Conservation (phyloP, 2,329 filamentous ascomycete species). For the Fusarium lyarnte region DNA sequence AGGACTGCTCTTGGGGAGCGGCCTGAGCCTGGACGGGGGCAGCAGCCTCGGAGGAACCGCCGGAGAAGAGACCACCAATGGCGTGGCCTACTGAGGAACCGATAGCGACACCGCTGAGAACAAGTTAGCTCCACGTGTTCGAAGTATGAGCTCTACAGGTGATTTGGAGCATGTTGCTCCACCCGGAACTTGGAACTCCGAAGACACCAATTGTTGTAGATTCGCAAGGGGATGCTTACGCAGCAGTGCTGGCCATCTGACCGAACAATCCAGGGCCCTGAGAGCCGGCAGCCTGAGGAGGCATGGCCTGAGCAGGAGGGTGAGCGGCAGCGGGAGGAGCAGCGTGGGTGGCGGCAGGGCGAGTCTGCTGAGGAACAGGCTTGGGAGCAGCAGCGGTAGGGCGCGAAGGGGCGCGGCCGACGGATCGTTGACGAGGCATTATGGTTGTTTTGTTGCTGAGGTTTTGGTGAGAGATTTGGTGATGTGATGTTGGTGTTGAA, state of each 20-base stretch:
- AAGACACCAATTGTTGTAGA: not conserved
- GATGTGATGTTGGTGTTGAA: not conserved
- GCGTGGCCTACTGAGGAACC: constrained; percentile 96
- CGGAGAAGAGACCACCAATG: constrained; percentile 92
- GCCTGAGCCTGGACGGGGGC: constrained; percentile 59
- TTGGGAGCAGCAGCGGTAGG: constrained; percentile 67
- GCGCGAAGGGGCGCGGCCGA: constrained; percentile 71
- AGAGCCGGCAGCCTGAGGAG: constrained; percentile 52
- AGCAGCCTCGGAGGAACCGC: constrained; percentile 69
- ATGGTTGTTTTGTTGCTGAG: constrained; percentile 16
- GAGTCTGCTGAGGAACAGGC: constrained; percentile 69
- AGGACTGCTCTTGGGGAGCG: constrained; percentile 61
- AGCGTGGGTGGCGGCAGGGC: constrained; percentile 76
- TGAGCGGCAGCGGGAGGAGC: constrained; percentile 57
- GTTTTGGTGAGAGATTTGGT: constrained; percentile 8
- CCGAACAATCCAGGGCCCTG: constrained; percentile 88
- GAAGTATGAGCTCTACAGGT: not conserved
- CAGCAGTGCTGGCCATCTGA: constrained; percentile 97
- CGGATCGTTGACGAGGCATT: constrained; percentile 83
- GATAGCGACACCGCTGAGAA: constrained; percentile 87
- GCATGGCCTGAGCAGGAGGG: constrained; percentile 24
- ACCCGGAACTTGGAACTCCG: not conserved
- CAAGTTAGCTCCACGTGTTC: constrained; percentile 34
- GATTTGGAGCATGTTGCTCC: constrained; percentile 2
- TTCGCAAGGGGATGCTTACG: constrained; percentile 71